Conservation (phyloP, 257 asterid species). For the Salvia splendens region DNA sequence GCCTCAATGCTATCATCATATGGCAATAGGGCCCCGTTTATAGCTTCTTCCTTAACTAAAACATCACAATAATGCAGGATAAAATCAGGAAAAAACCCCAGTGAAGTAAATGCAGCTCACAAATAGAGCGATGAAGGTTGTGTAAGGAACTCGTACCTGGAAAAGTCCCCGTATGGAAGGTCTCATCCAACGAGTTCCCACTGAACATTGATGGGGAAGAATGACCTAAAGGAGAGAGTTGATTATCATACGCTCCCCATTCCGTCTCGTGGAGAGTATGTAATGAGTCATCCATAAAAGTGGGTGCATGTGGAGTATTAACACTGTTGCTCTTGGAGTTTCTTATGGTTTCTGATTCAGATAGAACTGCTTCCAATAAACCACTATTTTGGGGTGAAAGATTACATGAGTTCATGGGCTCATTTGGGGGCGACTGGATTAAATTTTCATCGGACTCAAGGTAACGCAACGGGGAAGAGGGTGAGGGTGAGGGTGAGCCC, state of each 20-base stretch:
- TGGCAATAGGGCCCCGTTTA: constrained; percentile 18
- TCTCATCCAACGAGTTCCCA: constrained; percentile 49
- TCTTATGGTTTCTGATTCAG: constrained; percentile 44
- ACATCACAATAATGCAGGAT: constrained; percentile 28
- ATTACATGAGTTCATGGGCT: constrained; percentile 38
- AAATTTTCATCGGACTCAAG: constrained; percentile 47
- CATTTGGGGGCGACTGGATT: constrained; percentile 45
- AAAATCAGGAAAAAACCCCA: constrained; percentile 20
- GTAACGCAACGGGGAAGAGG: constrained; percentile 52
- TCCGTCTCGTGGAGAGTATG: constrained; percentile 39
- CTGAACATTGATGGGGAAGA: constrained; percentile 40
- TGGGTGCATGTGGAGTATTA: constrained; percentile 23
- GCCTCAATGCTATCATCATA: constrained; percentile 30
- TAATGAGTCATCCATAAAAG: constrained; percentile 30
- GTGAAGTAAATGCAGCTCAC: constrained; percentile 2
- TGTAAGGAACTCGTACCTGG: constrained; percentile 42
- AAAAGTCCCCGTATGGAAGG: constrained; percentile 30
- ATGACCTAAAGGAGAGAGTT: constrained; percentile 49
- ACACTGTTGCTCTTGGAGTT: constrained; percentile 29
- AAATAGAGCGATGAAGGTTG: background rate
- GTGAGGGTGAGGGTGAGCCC: constrained; percentile 55
- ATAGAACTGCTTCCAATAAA: constrained; percentile 55
- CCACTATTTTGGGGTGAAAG: constrained; percentile 52
- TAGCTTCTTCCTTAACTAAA: constrained; percentile 36
- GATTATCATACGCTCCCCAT: constrained; percentile 45